These are phyloP conservation scores for Lactarius hengduanensis DNA, from an alignment of 768 basidiomycete species.

Conservation along the genomic window DNA sequence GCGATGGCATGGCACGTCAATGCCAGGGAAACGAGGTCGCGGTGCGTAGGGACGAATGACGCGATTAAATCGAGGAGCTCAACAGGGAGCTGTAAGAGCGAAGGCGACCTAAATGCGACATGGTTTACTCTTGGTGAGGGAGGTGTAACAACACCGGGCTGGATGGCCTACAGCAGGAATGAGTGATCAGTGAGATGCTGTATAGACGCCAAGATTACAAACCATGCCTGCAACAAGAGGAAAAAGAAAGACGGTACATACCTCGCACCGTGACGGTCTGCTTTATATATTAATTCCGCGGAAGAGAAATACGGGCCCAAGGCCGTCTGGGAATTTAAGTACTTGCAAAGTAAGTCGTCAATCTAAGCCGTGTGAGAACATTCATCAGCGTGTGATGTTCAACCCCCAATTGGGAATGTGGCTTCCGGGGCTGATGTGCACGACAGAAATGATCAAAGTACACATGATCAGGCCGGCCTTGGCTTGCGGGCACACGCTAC, in stretches of 20 bases:
- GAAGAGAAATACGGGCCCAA: neutral
- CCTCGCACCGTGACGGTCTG: neutral
- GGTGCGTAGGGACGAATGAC: conserved; percentile 15
- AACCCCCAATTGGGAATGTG: neutral
- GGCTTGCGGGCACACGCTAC: neutral
- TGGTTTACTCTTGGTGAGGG: neutral
- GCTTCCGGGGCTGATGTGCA: neutral
- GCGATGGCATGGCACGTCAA: conserved; percentile 8
- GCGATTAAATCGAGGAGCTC: conserved; percentile 22
- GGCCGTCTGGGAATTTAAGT: neutral
- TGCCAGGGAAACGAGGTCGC: conserved; percentile 18
- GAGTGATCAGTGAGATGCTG: neutral
- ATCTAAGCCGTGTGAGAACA: neutral
- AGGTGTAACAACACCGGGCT: neutral
- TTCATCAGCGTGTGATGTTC: neutral
- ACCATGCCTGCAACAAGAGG: neutral
- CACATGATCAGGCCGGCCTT: neutral
- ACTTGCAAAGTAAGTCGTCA: neutral
- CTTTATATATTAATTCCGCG: neutral
- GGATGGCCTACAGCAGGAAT: neutral
- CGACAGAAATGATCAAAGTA: neutral
- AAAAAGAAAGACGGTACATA: neutral
- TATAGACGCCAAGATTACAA: neutral
- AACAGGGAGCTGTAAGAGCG: conserved; percentile 4
- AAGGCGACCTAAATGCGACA: neutral